Evolutionary conservation across 2,329 filamentous ascomycete species (phyloP), one percentile per base, ranked within the genome.

Genomic region (Fusarium compactum): DNA sequence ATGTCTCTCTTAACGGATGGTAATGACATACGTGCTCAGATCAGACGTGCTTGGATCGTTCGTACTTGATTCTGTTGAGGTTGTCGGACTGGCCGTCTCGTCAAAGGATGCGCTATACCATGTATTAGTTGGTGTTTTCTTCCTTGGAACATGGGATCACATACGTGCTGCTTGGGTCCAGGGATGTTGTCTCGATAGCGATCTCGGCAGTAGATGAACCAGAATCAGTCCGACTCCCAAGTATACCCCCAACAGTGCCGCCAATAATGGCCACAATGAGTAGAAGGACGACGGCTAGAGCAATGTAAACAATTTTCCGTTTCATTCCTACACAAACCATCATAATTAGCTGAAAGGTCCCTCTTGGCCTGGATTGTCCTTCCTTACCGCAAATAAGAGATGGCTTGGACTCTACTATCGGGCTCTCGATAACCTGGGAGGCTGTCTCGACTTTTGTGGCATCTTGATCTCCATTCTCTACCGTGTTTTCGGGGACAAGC

Each of bases 151-250:
- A 3, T 18, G 3, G 16, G 9, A 18, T 3, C 16, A 38, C 32
- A 18, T 38, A n/a, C 34, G 34, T 7, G 34, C 18, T 38, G 9
- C 34, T 38, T 38, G 5, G 16, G 11, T 38, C 9, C 9, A 4
- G 16, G n/a, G 34, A 38, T 38, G 34, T n/a, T n/a, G 32, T 34
- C 5, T 5, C 34, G 18, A 3, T 38, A 0, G 3, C 9, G 3
- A 7, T 38, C 1, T n/a, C 9, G 0, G 34, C 3, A 11, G 16
- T n/a, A 0, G 10, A n/a, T 4, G 34, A 38, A 7, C 18, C 18
- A 38, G 34, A 38, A 38, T n/a, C 1, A 12, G 1, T 1, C 18
- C 34, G 18, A 38, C 10, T n/a, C 34, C 34, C 16, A 0, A 38
- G 18, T n/a, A n/a, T 38, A 38, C 34, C 34, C n/a, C 18, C 34